These are phyloP conservation scores for Starmerella bacillaris DNA, from an alignment of 805 yeast species.

Conservation along the genomic window DNA sequence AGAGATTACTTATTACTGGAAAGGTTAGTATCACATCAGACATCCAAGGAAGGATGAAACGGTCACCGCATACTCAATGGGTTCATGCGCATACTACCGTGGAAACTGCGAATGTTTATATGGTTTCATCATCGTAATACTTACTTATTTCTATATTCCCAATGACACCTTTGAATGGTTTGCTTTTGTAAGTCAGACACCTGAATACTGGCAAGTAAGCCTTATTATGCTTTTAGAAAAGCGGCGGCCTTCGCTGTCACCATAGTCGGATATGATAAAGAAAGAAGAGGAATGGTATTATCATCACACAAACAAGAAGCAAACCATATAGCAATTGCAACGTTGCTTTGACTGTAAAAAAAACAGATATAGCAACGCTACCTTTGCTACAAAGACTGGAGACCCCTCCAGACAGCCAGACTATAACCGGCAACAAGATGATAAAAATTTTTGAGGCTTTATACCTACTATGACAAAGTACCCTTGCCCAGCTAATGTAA, in stretches of 20 bases:
- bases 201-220: conserved; percentile 28
- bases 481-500: no score
- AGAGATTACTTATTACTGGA: no score
- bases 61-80: conserved; percentile 28
- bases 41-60: conserved; percentile 28
- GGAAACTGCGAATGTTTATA: conserved; percentile 29
- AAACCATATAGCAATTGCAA: no score
- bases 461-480: no score
- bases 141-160: conserved; percentile 10
- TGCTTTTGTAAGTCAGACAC: conserved; percentile 16
- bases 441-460: background rate
- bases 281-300: conserved; percentile 22
- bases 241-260: conserved; percentile 25
- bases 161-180: conserved; percentile 4
- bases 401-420: background rate
- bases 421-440: background rate
- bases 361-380: no score
- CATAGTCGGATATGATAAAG: conserved; percentile 27
- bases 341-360: no score
- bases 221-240: conserved; percentile 10
- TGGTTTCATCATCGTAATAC: conserved; percentile 23
- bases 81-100: conserved; percentile 28
- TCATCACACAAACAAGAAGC: conserved; percentile 21
- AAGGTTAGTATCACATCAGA: conserved; percentile 24
- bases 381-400: background rate